Evolutionary conservation across 768 basidiomycete genomes (phyloP).

Genomic region (Lactarius tabidus): DNA sequence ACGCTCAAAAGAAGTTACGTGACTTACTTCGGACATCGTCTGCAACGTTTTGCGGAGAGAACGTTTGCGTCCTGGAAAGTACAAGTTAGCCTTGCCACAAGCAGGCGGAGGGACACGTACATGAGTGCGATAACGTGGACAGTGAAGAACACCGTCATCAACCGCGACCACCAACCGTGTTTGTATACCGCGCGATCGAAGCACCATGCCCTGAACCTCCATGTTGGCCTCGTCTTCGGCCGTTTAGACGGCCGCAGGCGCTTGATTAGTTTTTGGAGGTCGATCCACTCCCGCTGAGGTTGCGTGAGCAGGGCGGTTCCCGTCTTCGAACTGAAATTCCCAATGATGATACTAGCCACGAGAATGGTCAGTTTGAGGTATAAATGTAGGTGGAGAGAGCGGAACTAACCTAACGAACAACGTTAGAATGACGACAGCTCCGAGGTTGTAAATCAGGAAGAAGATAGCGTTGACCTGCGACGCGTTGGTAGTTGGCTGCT

Average conservation of each 20-base stretch:
- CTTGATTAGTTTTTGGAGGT: constrained; percentile 82
- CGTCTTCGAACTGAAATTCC: constrained; percentile 83
- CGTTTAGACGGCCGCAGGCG: constrained; percentile 84
- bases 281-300: constrained; percentile 91
- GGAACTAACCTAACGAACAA: constrained; percentile 77
- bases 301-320: constrained; percentile 83
- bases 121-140: constrained; percentile 80
- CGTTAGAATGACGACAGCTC: constrained; percentile 84
- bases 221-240: constrained; percentile 58
- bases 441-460: constrained; percentile 89
- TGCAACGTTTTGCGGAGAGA: constrained; percentile 45
- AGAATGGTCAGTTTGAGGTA: constrained; percentile 7
- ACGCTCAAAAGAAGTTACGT: background rate
- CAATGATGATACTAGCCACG: constrained; percentile 82
- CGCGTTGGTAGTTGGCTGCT: constrained; percentile 68
- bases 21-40: constrained; percentile 60
- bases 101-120: constrained; percentile 40
- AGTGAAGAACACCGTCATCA: constrained; percentile 74
- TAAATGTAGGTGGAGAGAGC: background rate
- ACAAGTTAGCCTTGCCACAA: background rate
- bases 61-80: constrained; percentile 70
- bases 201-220: constrained; percentile 72
- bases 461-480: constrained; percentile 85
- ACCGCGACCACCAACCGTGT: constrained; percentile 87
- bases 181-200: constrained; percentile 88